Base-by-base conservation (phyloP, 768 basidiomycete species). In the Mycena kentingensis region DNA sequence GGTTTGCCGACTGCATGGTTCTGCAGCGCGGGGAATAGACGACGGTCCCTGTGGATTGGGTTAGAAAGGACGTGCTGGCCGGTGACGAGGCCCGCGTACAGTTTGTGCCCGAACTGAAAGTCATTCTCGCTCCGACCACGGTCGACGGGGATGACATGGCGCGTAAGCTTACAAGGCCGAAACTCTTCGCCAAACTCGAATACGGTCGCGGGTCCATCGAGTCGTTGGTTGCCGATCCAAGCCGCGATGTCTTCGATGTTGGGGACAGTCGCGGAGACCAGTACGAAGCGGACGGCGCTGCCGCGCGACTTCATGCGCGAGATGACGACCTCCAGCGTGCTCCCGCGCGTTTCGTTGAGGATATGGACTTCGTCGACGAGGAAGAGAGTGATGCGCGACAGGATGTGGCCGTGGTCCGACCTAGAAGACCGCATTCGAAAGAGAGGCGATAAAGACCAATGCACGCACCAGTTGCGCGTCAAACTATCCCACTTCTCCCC, bases 401-500 rank as follows among this genome's bases (percentile, higher is more conserved):
- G 69, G 28, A 90, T 81, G 24, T 79, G 72, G n/a, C 77, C 73
- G 57, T 91, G 82, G 46, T 83, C 82, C 46, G 72, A 69, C 84
- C 87, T 86, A 46, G 31, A 46, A 45, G 18, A 37, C 4, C 18
- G 5, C 25, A 22, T n/a, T n/a, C n/a, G 50, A 47, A 13, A 55
- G n/a, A n/a, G 22, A 37, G 27, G 31, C 18, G 42, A 6, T 18
- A 27, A 51, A 35, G 46, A 42, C 15, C 25, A 28, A 26, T 29
- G 37, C 41, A 39, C 41, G 19, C 41, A 90, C 92, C 89, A 95
- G 61, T 84, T 88, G 37, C 96, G 78, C 5, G 95, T 98, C 50
- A 99, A 70, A 43, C 90, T 89, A 60, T 98, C 96, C 88, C 93
- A 95, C 70, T 99, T 99, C 70, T 99, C 96, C 2, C 90, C 91